Evolutionary conservation across 163 green algal species (phyloP).

Genomic region (Picocystis sp.): DNA sequence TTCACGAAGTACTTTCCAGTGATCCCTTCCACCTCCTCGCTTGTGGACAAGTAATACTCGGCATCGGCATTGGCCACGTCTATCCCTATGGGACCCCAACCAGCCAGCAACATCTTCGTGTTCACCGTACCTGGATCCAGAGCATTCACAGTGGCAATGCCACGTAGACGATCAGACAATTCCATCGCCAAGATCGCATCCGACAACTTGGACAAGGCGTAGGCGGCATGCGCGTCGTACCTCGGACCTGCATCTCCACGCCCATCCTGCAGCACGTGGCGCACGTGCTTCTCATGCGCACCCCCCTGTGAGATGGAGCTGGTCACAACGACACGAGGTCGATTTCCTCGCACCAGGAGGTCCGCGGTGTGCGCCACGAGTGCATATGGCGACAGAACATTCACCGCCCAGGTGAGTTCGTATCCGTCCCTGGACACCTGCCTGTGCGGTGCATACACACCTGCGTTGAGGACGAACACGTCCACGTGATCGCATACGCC

Average conservation of each 20-base stretch:
- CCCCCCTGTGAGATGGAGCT: no score
- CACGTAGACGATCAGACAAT: no score
- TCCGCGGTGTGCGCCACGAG: constrained; percentile 5
- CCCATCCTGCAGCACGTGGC: no score
- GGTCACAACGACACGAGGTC: no score
- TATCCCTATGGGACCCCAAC: constrained; percentile 16
- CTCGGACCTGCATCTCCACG: no score
- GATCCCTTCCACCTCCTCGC: background rate
- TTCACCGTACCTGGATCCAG: constrained; percentile 55
- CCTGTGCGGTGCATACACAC: constrained; percentile 26
- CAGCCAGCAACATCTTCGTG: constrained; percentile 51
- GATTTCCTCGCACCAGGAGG: no score
- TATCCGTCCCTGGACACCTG: constrained; percentile 28
- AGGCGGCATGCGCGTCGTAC: no score
- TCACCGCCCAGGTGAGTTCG: constrained; percentile 49
- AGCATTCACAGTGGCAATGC: constrained; percentile 17
- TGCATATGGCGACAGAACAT: constrained; percentile 43
- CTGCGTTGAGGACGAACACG: constrained; percentile 41
- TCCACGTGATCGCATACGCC: constrained; percentile 13
- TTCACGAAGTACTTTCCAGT: constrained; percentile 4
- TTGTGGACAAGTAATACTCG: constrained; percentile 4
- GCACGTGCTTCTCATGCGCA: no score
- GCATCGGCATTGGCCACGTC: constrained; percentile 1
- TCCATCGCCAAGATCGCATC: no score
- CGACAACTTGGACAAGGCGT: no score